Evolutionary conservation across 257 asterid species (phyloP).

Genomic region (Nicotiana attenuata): DNA sequence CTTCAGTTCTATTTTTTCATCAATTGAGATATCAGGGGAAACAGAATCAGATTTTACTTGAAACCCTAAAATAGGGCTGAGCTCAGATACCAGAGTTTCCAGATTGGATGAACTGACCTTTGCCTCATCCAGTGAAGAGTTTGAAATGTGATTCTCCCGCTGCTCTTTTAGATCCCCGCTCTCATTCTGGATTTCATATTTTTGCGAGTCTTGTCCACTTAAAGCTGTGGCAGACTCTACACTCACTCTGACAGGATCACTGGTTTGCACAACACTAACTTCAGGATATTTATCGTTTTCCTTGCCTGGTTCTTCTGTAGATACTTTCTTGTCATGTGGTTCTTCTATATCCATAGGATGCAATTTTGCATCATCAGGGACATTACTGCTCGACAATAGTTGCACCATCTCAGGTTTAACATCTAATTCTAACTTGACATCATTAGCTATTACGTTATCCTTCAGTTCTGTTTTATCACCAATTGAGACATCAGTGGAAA

Average conservation of each 20-base stretch:
- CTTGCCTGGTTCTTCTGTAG: no score
- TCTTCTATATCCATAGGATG: conserved; percentile 23
- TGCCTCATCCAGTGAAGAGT: conserved; percentile 20
- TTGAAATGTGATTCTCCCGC: conserved; percentile 28
- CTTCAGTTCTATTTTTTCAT: conserved; percentile 66
- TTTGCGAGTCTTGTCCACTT: conserved; percentile 23
- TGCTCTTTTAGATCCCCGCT: conserved; percentile 18
- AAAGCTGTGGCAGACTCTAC: not conserved
- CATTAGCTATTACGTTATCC: conserved; percentile 52
- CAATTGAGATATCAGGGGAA: conserved; percentile 63
- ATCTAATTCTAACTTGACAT: conserved; percentile 39
- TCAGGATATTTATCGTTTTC: not conserved
- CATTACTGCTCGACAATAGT: conserved; percentile 14
- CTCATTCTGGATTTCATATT: conserved; percentile 27
- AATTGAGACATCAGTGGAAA: conserved; percentile 27
- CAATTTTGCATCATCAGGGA: conserved; percentile 21
- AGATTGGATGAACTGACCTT: conserved; percentile 29
- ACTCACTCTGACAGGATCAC: conserved; percentile 22
- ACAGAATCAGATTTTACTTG: conserved; percentile 72
- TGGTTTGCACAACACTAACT: conserved; percentile 23
- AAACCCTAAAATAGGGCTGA: conserved; percentile 10
- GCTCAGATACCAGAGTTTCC: conserved; percentile 77
- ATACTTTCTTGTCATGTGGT: conserved; percentile 17
- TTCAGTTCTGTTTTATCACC: conserved; percentile 58
- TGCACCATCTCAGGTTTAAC: conserved; percentile 8